Evolutionary conservation across 306 rosid genomes (phyloP).

Genomic region (Medicago truncatula): DNA sequence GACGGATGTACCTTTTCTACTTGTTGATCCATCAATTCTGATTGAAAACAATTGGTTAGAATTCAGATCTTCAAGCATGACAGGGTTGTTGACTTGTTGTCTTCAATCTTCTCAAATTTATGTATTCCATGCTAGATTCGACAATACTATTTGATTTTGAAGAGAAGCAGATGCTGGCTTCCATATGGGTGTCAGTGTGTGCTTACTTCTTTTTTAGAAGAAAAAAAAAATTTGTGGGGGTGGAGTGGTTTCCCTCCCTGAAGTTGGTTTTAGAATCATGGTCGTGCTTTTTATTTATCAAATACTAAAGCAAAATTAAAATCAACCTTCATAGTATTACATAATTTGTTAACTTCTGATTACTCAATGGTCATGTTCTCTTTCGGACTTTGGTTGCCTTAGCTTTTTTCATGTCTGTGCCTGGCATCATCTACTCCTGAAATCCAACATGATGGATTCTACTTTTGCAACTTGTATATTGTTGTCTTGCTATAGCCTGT

Average conservation of each 20-base stretch:
- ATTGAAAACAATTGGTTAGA: not conserved
- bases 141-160: slow-evolving; percentile 12
- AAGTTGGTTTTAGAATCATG: not conserved
- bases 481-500: not conserved
- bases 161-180: not conserved
- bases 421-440: not conserved
- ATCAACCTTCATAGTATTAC: no score
- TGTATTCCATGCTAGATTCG: not conserved
- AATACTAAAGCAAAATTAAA: no score
- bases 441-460: not conserved
- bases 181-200: not conserved
- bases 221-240: not conserved
- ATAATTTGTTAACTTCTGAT: not conserved
- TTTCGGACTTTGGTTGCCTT: not conserved
- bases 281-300: not conserved
- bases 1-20: slow-evolving; percentile 2
- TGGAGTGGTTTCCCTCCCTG: not conserved
- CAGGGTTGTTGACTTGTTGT: not conserved
- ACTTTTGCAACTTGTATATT: not conserved
- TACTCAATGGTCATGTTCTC: not conserved
- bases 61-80: not conserved
- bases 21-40: not conserved
- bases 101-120: slow-evolving; percentile 19
- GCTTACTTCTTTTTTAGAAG: no score
- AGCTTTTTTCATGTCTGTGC: not conserved